phyloP scores from a whole-genome alignment of 2,329 filamentous ascomycete genomes.

The Monilinia fructicola region DNA sequence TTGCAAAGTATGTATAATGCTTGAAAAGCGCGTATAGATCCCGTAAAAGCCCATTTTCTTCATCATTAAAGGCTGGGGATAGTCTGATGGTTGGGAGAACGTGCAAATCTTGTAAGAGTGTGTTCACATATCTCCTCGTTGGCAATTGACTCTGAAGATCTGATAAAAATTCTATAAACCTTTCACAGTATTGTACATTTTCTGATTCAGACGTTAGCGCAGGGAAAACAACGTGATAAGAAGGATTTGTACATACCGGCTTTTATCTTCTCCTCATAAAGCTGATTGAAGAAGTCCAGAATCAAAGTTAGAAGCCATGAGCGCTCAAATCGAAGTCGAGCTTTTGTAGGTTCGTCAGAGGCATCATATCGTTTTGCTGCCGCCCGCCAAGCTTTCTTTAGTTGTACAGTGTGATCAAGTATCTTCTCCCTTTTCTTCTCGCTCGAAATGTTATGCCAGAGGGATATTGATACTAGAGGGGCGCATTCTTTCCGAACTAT shows the following conservation, averaged over 20 bases:
- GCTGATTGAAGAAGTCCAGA: conserved; percentile 73
- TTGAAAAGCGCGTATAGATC: conserved; percentile 78
- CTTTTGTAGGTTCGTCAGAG: conserved; percentile 76
- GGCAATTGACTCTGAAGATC: conserved; percentile 92
- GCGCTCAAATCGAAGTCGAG: conserved; percentile 82
- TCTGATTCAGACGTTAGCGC: conserved; percentile 46
- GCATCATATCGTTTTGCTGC: conserved; percentile 82
- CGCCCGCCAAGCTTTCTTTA: conserved; percentile 89
- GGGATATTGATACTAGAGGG: conserved; percentile 87
- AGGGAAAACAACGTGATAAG: neutral
- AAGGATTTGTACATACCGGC: conserved; percentile 43
- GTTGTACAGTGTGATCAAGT: conserved; percentile 69
- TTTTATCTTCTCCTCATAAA: conserved; percentile 60
- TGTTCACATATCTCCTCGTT: conserved; percentile 90
- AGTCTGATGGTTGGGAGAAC: conserved; percentile 73
- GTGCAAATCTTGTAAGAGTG: conserved; percentile 82
- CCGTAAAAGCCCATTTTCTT: conserved; percentile 73
- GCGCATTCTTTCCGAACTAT: conserved; percentile 95
- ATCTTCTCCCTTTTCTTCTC: conserved; percentile 71
- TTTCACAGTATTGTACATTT: conserved; percentile 79
- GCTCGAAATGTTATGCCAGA: conserved; percentile 89
- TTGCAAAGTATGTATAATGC: conserved; percentile 84
- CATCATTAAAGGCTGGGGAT: conserved; percentile 74
- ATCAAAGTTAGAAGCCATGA: conserved; percentile 89
- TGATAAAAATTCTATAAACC: conserved; percentile 86